A percentile compares a stretch with the other conserved stretches of the same genome.
These are phyloP conservation scores for Daedaleopsis nitida DNA, from an alignment of 768 basidiomycete genomes.

Conservation along the genomic window DNA sequence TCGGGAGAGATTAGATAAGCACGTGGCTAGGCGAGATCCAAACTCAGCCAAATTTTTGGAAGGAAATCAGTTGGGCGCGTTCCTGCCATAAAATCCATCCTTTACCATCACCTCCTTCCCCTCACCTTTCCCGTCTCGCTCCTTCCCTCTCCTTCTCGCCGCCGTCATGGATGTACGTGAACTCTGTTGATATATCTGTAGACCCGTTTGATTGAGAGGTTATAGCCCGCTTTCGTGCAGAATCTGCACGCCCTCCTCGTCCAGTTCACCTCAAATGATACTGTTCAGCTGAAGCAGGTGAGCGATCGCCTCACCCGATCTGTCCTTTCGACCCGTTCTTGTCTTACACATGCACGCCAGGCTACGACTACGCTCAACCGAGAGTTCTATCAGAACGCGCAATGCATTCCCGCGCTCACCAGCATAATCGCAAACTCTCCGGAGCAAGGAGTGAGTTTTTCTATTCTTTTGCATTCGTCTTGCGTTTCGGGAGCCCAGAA, in stretches of 20 bases:
- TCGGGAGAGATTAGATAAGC: constrained; percentile 10
- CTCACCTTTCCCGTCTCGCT: constrained; percentile 2
- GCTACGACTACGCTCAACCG: constrained; percentile 90
- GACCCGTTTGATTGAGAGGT: constrained; percentile 6
- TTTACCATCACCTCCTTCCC: constrained; percentile 1
- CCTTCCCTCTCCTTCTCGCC: neutral
- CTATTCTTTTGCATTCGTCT: neutral
- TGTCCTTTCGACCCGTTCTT: constrained; percentile 11
- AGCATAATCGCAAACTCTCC: constrained; percentile 84
- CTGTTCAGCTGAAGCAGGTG: constrained; percentile 85
- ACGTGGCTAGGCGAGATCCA: neutral
- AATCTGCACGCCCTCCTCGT: constrained; percentile 82
- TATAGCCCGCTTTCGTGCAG: constrained; percentile 73
- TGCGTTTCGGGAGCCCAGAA: neutral
- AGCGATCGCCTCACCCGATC: constrained; percentile 34
- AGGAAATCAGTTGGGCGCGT: neutral
- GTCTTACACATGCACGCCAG: constrained; percentile 40
- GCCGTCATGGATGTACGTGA: constrained; percentile 18
- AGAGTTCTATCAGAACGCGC: constrained; percentile 89
- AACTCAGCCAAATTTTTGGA: constrained; percentile 2
- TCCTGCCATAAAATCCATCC: neutral
- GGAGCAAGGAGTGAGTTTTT: constrained; percentile 72
- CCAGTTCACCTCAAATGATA: constrained; percentile 88
- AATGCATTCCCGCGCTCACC: constrained; percentile 89
- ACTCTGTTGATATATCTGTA: neutral